Base-by-base conservation (phyloP, 225 moss, liverwort and hornwort species). In the Takakia lepidozioides region DNA sequence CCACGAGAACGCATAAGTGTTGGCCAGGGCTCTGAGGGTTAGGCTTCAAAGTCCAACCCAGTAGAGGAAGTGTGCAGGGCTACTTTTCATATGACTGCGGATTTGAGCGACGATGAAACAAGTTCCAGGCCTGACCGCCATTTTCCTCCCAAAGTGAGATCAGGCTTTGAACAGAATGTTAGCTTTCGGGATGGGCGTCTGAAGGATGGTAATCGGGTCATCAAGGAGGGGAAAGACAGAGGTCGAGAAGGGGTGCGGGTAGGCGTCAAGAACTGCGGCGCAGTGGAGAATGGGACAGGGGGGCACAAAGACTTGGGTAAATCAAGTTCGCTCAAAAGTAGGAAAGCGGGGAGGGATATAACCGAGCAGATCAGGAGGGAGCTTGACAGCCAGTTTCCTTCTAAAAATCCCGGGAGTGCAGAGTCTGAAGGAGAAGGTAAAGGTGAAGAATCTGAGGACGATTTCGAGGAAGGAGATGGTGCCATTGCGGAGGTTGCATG, bases 1-100 rank as follows among this genome's bases (percentile, higher is more conserved):
- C 74, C 76, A 35, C 68, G 55, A 20, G 65, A 62, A 61, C 72
- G 82, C 59, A 49, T 73, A 29, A 80, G 80, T 66, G 87, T 79
- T 1, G 86, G 87, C 14, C 76, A 75, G 66, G 82, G 87, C 26
- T 82, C 76, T 48, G 87, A 80, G 61, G 84, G 79, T 20, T 82
- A 80, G 32, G 32, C 32, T 32, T 45, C 29, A 4, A 18, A 5
- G 29, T n/a, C 3, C 8, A 6, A 2, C 1, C n/a, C 26, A 14
- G 45, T 25, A 25, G 16, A 36, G 10, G 55, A 20, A 13, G 21
- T 52, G 10, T 0, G 2, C 32, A 54, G 44, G 19, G 5, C 8
- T 42, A 3, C 15, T 44, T 13, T 58, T 28, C 60, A 63, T 40
- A 95, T 95, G 93, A 89, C 86, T 71, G 86, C 73, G 18, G 71